phyloP scores from a whole-genome alignment of 169 alveolate genomes.

The Plasmodium chabaudi region DNA sequence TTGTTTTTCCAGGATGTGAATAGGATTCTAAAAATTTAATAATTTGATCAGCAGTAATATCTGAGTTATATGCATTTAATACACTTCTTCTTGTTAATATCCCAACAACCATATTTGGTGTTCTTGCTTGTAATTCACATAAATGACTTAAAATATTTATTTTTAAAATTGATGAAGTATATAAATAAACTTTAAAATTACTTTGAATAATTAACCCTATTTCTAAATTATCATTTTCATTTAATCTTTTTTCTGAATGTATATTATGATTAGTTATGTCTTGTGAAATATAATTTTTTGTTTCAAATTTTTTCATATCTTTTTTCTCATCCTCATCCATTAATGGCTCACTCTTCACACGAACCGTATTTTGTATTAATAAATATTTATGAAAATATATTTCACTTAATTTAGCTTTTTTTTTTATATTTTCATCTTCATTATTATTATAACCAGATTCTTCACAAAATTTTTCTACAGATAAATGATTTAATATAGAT shows the following conservation, averaged over 20 bases:
- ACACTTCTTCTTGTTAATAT: conserved; percentile 89
- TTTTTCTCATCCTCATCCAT: not conserved
- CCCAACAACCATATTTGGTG: conserved; percentile 91
- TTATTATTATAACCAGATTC: conserved; percentile 3
- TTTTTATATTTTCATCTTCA: not conserved
- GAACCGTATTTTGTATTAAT: not conserved
- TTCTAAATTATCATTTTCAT: conserved; percentile 76
- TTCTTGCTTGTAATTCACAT: conserved; percentile 91
- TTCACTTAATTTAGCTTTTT: conserved; percentile 21
- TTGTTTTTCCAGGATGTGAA: conserved; percentile 82
- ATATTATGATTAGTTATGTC: conserved; percentile 28
- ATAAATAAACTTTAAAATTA: conserved; percentile 91
- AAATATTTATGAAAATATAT: conserved; percentile 48
- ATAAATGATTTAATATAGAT: conserved; percentile 19
- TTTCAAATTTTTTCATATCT: not conserved
- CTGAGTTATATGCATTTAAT: conserved; percentile 88
- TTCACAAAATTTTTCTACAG: conserved; percentile 39
- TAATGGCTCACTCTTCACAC: conserved; percentile 1
- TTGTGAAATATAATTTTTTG: not conserved
- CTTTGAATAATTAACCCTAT: conserved; percentile 91
- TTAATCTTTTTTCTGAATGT: conserved; percentile 52
- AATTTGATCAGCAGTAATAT: conserved; percentile 91
- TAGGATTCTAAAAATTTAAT: conserved; percentile 87
- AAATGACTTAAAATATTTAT: conserved; percentile 88
- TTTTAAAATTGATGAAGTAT: conserved; percentile 90